Base-by-base conservation (phyloP, 352 stramenopile genomes). In the Phytophthora litchii region DNA sequence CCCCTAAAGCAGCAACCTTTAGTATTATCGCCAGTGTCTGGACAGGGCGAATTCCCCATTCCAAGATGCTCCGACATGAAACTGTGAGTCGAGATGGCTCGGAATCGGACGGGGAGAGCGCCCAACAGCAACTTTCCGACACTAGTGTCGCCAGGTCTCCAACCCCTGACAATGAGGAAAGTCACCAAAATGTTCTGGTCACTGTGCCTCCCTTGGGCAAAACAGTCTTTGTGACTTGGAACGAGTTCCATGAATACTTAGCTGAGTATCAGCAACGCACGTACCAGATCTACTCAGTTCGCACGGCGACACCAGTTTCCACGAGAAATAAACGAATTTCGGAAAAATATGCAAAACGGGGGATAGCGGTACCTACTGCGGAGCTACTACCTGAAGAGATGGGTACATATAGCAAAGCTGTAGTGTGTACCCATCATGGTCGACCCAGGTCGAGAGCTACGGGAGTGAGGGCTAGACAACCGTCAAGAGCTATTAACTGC, bases 181-280 rank as follows among this genome's bases (percentile, higher is more conserved):
- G 9, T 20, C 40, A 63, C 34, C 31, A 54, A 34, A 38, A 37
- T 40, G 37, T 59, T 4, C 1, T 59, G 34, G 60, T 69, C 45
- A 13, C 38, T 13, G 63, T 67, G 25, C 43, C 57, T 5, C 50
- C 56, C 1, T 16, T 72, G 3, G 63, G 53, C 12, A 72, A 60
- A 29, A 67, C 45, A 0, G 42, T 62, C 4, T 75, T 75, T 46
- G 21, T 36, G 0, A 63, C 38, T 4, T 75, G 67, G 67, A 17
- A 50, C 25, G 67, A 71, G 19, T 75, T 75, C 61, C 54, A 72
- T 32, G 31, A 60, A 20, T 72, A 65, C 19, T 29, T 75, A 31
- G 27, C 46, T 21, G 55, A 62, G 35, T 75, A 75, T 43, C 67
- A 75, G 31, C 52, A 50, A 13, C 55, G 55, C 51, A 75, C 67